A percentile compares a stretch with the other conserved stretches of the same genome.
Conservation (phyloP, 2,329 filamentous ascomycete genomes). For the Madurella fahalii region DNA sequence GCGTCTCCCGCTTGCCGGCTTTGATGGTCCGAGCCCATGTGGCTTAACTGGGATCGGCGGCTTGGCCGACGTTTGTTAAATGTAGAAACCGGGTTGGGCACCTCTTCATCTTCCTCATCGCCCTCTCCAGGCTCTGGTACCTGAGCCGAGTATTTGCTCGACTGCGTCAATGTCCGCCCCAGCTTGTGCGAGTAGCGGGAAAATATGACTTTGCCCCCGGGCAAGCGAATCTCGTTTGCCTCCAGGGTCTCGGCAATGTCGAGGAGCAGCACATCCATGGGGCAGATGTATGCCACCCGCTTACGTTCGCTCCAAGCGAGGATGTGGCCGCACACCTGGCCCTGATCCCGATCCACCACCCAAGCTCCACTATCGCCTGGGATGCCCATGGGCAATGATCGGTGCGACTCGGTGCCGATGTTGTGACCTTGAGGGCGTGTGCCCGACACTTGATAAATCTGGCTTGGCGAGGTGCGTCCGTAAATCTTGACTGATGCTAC, state of each 20-base stretch:
- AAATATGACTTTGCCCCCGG: conserved; percentile 40
- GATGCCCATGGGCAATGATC: conserved; percentile 51
- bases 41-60: conserved; percentile 9
- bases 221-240: conserved; percentile 66
- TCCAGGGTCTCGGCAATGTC: conserved; percentile 79
- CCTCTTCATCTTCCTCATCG: conserved; percentile 8
- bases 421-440: conserved; percentile 12
- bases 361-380: conserved; percentile 92
- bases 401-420: background rate
- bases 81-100: background rate
- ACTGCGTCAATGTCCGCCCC: conserved; percentile 8
- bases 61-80: conserved; percentile 6
- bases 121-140: background rate
- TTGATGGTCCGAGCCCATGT: background rate
- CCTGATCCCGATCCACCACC: conserved; percentile 77
- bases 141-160: conserved; percentile 2
- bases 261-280: conserved; percentile 84
- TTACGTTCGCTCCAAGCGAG: conserved; percentile 81
- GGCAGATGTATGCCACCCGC: conserved; percentile 84
- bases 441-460: conserved; percentile 40
- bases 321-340: conserved; percentile 82
- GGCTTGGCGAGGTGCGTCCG: conserved; percentile 74
- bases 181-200: background rate
- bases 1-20: background rate
- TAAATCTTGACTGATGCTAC: conserved; percentile 85